Base-by-base conservation (phyloP, 805 yeast genomes). In the Dipodascus geniculatus region DNA sequence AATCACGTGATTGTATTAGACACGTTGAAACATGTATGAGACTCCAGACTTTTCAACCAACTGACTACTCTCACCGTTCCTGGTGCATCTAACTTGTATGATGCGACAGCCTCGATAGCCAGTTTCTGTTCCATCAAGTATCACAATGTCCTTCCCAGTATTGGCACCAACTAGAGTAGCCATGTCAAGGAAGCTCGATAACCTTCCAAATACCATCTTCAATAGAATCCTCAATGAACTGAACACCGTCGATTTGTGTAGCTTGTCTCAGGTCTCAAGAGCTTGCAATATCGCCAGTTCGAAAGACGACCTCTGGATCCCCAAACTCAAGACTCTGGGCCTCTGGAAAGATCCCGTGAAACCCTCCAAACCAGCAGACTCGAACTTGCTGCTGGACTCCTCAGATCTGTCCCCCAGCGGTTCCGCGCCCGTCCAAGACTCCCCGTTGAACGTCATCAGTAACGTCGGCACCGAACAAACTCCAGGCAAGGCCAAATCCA, bases 281-380 rank as follows among this genome's bases (percentile, higher is more conserved):
- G 70, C 71, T 59, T 66, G 75, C 3, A 63, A 68, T 54, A 64
- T 63, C 47, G 67, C 75, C 0, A 75, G 65, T 24, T 69, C 68
- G 55, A 69, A 73, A 51, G 70, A 72, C 23, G 58, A 60, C 23
- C 55, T 74, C 31, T 74, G 78, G 78, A 61, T 68, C 11, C 58
- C 66, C 14, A 66, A 67, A 59, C 61, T 73, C 50, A 62, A 61
- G 51, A 61, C 57, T 6, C 65, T 74, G 68, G 72, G 64, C 0
- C 60, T 71, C 9, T 53, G 55, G 55, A 17, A 42, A 20, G 55
- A 53, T 8, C n/a, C n/a, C n/a, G n/a, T n/a, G n/a, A n/a, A n/a
- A n/a, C n/a, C n/a, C n/a, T n/a, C n/a, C n/a, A n/a, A n/a, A n/a
- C n/a, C n/a, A n/a, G n/a, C n/a, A n/a, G n/a, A n/a, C n/a, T n/a